Evolutionary conservation across 306 rosid species (phyloP).

Genomic region (Vigna trinervia): DNA sequence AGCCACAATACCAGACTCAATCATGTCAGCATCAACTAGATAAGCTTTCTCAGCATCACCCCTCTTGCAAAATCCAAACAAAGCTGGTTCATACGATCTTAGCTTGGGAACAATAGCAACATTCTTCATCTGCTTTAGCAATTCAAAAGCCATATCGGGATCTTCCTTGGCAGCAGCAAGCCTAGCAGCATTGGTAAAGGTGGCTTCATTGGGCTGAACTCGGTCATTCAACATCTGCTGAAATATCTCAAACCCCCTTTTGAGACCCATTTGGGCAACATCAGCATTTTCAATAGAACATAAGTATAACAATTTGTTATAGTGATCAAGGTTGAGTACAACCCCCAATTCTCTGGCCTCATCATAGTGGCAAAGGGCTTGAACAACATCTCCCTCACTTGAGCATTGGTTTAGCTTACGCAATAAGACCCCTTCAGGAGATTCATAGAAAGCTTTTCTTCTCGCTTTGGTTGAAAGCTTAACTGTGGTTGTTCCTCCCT

Average conservation of each 20-base stretch:
- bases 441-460: slow-evolving; percentile 56
- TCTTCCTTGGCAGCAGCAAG: slow-evolving; percentile 73
- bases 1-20: slow-evolving; percentile 56
- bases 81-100: slow-evolving; percentile 87
- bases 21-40: slow-evolving; percentile 79
- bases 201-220: slow-evolving; percentile 77
- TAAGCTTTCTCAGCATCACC: slow-evolving; percentile 77
- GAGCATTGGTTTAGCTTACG: slow-evolving; percentile 65
- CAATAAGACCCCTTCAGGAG: slow-evolving; percentile 63
- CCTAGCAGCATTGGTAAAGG: slow-evolving; percentile 86
- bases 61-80: slow-evolving; percentile 79
- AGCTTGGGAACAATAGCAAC: slow-evolving; percentile 65
- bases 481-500: neutral
- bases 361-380: slow-evolving; percentile 78
- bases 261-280: slow-evolving; percentile 42
- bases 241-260: slow-evolving; percentile 82
- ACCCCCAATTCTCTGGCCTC: slow-evolving; percentile 63
- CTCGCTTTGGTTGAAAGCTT: slow-evolving; percentile 46
- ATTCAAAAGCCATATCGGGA: slow-evolving; percentile 84
- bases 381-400: slow-evolving; percentile 53
- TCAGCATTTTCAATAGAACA: slow-evolving; percentile 54
- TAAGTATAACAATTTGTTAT: slow-evolving; percentile 68
- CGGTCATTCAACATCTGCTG: slow-evolving; percentile 67
- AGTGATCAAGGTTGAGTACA: slow-evolving; percentile 56
- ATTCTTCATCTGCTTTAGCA: slow-evolving; percentile 75